Evolutionary conservation across 2,329 filamentous ascomycete genomes (phyloP).

Genomic region (Fusarium verrucosum): DNA sequence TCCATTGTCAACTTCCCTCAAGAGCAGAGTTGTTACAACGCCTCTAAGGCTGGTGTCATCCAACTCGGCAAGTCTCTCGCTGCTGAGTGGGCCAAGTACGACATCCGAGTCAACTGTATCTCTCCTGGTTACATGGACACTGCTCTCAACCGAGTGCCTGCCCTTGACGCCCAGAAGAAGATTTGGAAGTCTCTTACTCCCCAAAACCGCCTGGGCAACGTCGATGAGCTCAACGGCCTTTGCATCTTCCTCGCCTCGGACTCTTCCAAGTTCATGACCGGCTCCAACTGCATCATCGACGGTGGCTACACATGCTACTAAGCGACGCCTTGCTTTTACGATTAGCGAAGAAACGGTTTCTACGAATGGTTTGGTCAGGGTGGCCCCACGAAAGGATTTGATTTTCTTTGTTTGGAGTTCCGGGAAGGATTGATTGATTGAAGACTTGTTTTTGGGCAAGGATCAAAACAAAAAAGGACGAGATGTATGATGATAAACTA

Average conservation of each 20-base stretch:
- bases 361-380: background rate
- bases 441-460: conserved; percentile 7
- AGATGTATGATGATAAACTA: conserved; percentile 30
- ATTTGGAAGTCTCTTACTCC: conserved; percentile 81
- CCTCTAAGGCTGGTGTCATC: conserved; percentile 82
- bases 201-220: conserved; percentile 74
- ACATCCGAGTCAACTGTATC: conserved; percentile 85
- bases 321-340: conserved; percentile 31
- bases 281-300: conserved; percentile 76
- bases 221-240: conserved; percentile 80
- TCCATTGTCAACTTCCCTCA: conserved; percentile 88
- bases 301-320: conserved; percentile 74
- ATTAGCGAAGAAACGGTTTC: conserved; percentile 3
- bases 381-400: conserved; percentile 3
- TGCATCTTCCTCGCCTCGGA: conserved; percentile 81
- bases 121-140: conserved; percentile 90
- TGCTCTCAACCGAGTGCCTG: conserved; percentile 79
- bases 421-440: conserved; percentile 19
- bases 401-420: conserved; percentile 38
- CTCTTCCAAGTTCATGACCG: conserved; percentile 79
- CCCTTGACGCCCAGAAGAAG: conserved; percentile 82
- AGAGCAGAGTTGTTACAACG: conserved; percentile 85
- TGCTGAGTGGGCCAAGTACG: conserved; percentile 84
- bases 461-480: conserved; percentile 12
- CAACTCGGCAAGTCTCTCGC: conserved; percentile 83